Conservation (phyloP, 768 basidiomycete genomes). For the Pholiota conissans region DNA sequence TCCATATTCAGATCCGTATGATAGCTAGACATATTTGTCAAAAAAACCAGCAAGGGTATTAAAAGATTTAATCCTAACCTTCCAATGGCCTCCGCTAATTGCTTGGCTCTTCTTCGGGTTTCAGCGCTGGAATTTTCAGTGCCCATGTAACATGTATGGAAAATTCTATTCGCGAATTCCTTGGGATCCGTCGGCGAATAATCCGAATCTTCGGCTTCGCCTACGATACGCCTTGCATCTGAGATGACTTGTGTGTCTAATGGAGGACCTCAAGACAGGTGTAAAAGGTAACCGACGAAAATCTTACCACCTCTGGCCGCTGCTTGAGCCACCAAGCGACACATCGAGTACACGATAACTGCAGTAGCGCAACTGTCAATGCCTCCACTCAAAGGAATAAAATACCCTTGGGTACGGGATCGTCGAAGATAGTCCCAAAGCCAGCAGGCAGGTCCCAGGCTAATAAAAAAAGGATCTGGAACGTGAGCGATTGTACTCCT, state of each 20-base stretch:
- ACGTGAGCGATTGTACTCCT: not conserved
- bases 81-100: slow-evolving; percentile 85
- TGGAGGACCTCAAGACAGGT: not conserved
- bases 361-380: slow-evolving; percentile 98
- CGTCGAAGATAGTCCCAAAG: slow-evolving; percentile 99
- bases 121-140: slow-evolving; percentile 93
- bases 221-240: slow-evolving; percentile 87
- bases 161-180: slow-evolving; percentile 84
- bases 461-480: slow-evolving; percentile 25
- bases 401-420: slow-evolving; percentile 92
- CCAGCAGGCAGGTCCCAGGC: slow-evolving; percentile 98
- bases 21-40: slow-evolving; percentile 53
- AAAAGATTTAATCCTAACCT: slow-evolving; percentile 49
- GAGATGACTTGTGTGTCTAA: slow-evolving; percentile 82
- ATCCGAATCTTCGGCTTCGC: slow-evolving; percentile 76
- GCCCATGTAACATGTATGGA: slow-evolving; percentile 99
- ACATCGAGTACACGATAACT: slow-evolving; percentile 96
- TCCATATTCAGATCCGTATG: slow-evolving; percentile 98
- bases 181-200: slow-evolving; percentile 86
- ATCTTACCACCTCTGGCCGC: slow-evolving; percentile 67
- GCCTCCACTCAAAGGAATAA: slow-evolving; percentile 92
- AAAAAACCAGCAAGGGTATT: not conserved
- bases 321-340: slow-evolving; percentile 83
- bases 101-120: slow-evolving; percentile 83
- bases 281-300: not conserved